phyloP scores from a whole-genome alignment of 2,329 filamentous ascomycete genomes.

The Coniochaeta hoffmannii region DNA sequence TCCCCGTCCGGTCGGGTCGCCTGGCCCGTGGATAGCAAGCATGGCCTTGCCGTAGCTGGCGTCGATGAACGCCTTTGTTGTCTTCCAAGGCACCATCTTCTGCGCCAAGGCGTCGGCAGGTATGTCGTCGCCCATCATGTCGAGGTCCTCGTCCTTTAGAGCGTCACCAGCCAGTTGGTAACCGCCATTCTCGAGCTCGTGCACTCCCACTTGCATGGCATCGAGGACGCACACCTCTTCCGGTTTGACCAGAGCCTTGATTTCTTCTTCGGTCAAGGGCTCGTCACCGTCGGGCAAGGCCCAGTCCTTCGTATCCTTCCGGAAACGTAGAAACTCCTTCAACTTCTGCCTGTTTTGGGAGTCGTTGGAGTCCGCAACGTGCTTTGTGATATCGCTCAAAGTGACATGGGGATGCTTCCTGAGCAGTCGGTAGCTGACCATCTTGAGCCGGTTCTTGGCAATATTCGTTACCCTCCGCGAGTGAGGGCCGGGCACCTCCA shows the following conservation, averaged over 20 bases:
- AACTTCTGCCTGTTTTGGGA: constrained; percentile 95
- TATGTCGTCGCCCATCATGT: constrained; percentile 57
- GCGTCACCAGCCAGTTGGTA: constrained; percentile 60
- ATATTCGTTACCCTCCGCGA: constrained; percentile 93
- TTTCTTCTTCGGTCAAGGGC: constrained; percentile 70
- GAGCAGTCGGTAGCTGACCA: constrained; percentile 87
- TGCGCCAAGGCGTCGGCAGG: constrained; percentile 69
- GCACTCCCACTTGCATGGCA: constrained; percentile 91
- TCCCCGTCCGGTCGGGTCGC: constrained; percentile 88
- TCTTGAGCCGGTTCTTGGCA: constrained; percentile 94
- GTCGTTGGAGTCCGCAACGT: constrained; percentile 88
- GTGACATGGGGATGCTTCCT: constrained; percentile 66
- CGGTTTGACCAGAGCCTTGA: constrained; percentile 85
- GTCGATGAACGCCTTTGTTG: constrained; percentile 92
- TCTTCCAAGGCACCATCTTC: constrained; percentile 92
- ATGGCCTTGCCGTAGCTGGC: constrained; percentile 94
- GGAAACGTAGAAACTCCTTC: constrained; percentile 90
- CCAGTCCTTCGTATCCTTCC: constrained; percentile 85
- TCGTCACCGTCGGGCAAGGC: constrained; percentile 64
- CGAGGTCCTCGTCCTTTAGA: constrained; percentile 57
- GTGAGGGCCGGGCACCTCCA: constrained; percentile 89
- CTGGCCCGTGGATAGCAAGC: constrained; percentile 88
- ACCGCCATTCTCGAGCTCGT: constrained; percentile 84
- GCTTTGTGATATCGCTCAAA: constrained; percentile 79
- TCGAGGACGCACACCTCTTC: constrained; percentile 94